Evolutionary conservation across 2,329 filamentous ascomycete genomes (phyloP).

Genomic region (Whalleya microplaca): DNA sequence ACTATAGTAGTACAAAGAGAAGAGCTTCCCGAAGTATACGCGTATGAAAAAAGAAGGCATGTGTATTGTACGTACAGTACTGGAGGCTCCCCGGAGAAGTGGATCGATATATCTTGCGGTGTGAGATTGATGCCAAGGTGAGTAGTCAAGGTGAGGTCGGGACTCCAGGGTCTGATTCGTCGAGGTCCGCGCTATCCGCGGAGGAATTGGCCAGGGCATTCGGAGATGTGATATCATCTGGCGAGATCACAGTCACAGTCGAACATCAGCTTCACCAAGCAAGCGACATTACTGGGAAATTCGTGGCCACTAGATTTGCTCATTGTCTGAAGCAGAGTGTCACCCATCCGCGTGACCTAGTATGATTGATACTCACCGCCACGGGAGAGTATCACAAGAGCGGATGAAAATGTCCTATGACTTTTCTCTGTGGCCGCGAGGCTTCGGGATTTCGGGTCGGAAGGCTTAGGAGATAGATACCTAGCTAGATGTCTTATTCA

Average conservation of each 20-base stretch:
- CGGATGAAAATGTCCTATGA: neutral
- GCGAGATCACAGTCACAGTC: neutral
- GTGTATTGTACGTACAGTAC: neutral
- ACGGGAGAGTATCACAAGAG: neutral
- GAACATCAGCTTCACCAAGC: neutral
- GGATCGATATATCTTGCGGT: slow-evolving; percentile 20
- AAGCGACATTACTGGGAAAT: neutral
- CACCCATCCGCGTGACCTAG: neutral
- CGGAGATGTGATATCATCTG: neutral
- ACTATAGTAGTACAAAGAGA: no score
- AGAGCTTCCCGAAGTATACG: no score
- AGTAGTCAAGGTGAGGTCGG: slow-evolving; percentile 18
- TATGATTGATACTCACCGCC: neutral
- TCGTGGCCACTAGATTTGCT: neutral
- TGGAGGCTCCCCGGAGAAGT: neutral
- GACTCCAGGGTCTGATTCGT: slow-evolving; percentile 12
- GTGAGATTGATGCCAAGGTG: slow-evolving; percentile 22
- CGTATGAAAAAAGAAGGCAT: neutral
- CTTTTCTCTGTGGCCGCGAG: neutral
- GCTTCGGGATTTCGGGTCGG: neutral
- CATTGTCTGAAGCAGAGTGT: neutral
- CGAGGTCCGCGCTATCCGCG: neutral
- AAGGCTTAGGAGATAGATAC: no score
- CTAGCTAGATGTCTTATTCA: no score
- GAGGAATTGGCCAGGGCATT: slow-evolving; percentile 3